A percentile compares a stretch with the other conserved stretches of the same genome.
Evolutionary conservation across 2,329 filamentous ascomycete species (phyloP).

Genomic region (Botrytis hyacinthi): DNA sequence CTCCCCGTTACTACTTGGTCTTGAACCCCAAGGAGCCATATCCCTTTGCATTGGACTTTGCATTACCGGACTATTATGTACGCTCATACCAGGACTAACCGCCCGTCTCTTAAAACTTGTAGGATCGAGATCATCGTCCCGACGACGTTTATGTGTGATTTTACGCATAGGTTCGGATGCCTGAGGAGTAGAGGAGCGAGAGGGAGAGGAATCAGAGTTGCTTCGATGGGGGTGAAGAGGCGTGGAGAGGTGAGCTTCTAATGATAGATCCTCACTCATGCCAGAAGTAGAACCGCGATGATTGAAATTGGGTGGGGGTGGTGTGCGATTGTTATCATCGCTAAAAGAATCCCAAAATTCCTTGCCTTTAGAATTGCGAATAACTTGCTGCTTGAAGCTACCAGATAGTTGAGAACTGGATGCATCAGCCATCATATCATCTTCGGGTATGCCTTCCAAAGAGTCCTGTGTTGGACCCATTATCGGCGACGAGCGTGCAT

Average conservation of each 20-base stretch:
- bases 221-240: conserved; percentile 32
- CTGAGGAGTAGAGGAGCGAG: conserved; percentile 37
- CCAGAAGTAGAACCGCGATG: conserved; percentile 58
- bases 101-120: conserved; percentile 86
- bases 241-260: conserved; percentile 32
- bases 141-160: conserved; percentile 76
- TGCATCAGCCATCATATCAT: conserved; percentile 62
- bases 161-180: conserved; percentile 75
- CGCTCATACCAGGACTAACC: conserved; percentile 87
- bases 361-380: conserved; percentile 68
- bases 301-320: conserved; percentile 54
- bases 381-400: conserved; percentile 72
- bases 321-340: conserved; percentile 57
- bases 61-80: conserved; percentile 83
- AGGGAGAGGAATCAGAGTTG: conserved; percentile 33
- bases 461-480: conserved; percentile 59
- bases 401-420: conserved; percentile 47
- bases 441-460: conserved; percentile 68
- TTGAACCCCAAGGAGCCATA: conserved; percentile 67
- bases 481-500: conserved; percentile 63
- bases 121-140: conserved; percentile 89
- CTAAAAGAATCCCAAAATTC: conserved; percentile 81
- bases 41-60: conserved; percentile 80
- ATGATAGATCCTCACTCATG: conserved; percentile 64
- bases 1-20: conserved; percentile 56